Conservation (phyloP, 2,329 filamentous ascomycete species). For the Epichloe bromicola region DNA sequence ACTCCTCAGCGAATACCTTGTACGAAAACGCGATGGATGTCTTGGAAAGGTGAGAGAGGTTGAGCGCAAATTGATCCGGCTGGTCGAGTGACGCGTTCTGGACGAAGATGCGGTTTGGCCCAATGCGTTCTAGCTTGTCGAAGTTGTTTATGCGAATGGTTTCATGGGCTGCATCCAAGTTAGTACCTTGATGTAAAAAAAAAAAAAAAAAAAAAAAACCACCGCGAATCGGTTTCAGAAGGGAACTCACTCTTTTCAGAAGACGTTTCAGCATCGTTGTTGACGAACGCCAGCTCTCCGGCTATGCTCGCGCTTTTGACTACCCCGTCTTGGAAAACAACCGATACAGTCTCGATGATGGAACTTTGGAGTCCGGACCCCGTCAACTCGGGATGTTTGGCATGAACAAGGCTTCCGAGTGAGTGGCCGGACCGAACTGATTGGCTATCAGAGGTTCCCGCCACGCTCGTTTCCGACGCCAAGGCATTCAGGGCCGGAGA, state of each 20-base stretch:
- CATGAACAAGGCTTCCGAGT: constrained; percentile 52
- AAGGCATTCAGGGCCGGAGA: constrained; percentile 40
- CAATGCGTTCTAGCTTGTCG: constrained; percentile 75
- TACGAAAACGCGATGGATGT: constrained; percentile 85
- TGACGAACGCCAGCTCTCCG: constrained; percentile 81
- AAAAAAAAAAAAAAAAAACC: no score
- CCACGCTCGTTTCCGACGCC: constrained; percentile 48
- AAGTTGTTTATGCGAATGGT: constrained; percentile 82
- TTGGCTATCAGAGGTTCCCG: constrained; percentile 64
- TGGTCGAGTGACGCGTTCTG: constrained; percentile 50
- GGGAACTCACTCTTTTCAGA: constrained; percentile 35
- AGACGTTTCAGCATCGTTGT: constrained; percentile 41
- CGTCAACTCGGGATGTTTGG: constrained; percentile 70
- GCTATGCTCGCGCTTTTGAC: constrained; percentile 61
- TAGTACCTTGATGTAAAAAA: not conserved
- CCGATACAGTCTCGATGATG: constrained; percentile 82
- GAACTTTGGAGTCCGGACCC: constrained; percentile 74
- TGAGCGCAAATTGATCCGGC: constrained; percentile 68
- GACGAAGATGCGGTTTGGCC: constrained; percentile 85
- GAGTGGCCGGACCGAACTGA: constrained; percentile 85
- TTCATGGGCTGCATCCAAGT: constrained; percentile 33
- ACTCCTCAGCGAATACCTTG: constrained; percentile 60
- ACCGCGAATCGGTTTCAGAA: not conserved
- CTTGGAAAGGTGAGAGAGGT: constrained; percentile 58
- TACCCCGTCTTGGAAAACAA: constrained; percentile 62